Evolutionary conservation across 2,329 filamentous ascomycete genomes (phyloP), one percentile per base, ranked within the genome.

Genomic region (Pestalotiopsis sp.): DNA sequence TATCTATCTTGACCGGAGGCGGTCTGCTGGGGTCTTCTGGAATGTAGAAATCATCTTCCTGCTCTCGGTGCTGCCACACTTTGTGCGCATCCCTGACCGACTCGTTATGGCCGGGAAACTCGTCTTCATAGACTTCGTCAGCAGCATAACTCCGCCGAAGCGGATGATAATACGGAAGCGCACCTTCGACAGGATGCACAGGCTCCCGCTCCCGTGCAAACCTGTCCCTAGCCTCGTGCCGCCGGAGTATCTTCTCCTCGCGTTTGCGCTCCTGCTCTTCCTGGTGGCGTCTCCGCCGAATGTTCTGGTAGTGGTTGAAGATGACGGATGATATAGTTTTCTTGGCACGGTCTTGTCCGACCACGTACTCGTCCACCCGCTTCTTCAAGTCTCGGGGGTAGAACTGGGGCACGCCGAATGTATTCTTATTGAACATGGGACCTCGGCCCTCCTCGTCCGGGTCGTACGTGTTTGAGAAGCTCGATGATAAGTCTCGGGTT

Each of bases 291-390:
- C 94, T 86, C 75, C 94, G 88, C 27, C 95, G 91, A 69, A 97
- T 88, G 61, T 93, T 90, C 80, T 98, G 94, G 78, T 98, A 98
- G 79, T 99, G 96, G 77, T 98, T 98, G 83, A 97, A 98, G 36
- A 99, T 93, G 6, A 95, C 94, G 3, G 95, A 92, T 72, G 94
- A 96, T 71, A 98, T 90, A 14, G 95, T 93, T 80, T 97, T 97
- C 85, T 99, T 96, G 17, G 96, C 94, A 69, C 94, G 90, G 73
- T 98, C 94, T 80, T 99, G 96, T 55, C 95, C 96, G 3, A 99
- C 95, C 1, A 99, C 95, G 78, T 97, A 99, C 77, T 96, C 93
- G 78, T 99, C 96, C 39, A 98, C 90, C 75, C 96, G 92, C 76
- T 93, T 90, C 84, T 98, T 98, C 74, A 99, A 85, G 74, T 90